These are phyloP conservation scores for Agarophyton chilense DNA, from an alignment of 23 red algal species.

Conservation along the genomic window DNA sequence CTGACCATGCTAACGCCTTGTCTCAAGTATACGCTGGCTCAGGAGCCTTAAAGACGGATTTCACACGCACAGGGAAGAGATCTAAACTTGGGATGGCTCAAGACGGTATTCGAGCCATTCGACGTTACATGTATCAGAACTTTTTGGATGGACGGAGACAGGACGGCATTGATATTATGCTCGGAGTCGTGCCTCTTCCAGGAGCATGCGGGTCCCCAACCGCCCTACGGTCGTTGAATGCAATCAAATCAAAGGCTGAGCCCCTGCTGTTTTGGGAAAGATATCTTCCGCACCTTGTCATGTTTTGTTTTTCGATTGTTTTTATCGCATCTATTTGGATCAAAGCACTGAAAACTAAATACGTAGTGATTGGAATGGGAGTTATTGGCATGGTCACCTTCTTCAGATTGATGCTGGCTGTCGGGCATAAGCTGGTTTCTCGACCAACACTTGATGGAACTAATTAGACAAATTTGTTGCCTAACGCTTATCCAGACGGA, in stretches of 20 bases:
- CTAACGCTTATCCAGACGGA: too few species aligned
- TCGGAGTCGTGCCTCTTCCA: constrained; percentile 64
- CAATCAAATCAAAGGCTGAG: constrained; percentile 55
- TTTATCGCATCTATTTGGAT: constrained; percentile 1
- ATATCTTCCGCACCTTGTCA: constrained; percentile 46
- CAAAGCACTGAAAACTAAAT: constrained; percentile 18
- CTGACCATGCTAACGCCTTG: constrained; percentile 91
- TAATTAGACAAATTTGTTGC: constrained; percentile 22
- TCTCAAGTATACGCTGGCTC: constrained; percentile 85
- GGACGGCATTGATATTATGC: constrained; percentile 87
- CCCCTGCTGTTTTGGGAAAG: constrained; percentile 60
- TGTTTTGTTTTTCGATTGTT: constrained; percentile 12
- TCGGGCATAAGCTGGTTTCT: constrained; percentile 56
- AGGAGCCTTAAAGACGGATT: constrained; percentile 93
- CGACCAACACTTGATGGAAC: constrained; percentile 61
- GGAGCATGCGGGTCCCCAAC: not conserved
- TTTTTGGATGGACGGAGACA: constrained; percentile 82
- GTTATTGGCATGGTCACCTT: constrained; percentile 10
- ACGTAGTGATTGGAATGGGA: constrained; percentile 3
- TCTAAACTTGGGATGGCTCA: constrained; percentile 77
- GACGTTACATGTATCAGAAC: constrained; percentile 88
- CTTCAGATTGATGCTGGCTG: constrained; percentile 39
- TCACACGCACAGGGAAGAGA: constrained; percentile 86
- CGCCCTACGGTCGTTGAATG: not conserved
- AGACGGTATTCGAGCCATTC: constrained; percentile 67